These are phyloP conservation scores for Sicyos baderoa DNA, from an alignment of 306 rosid species.

Conservation along the genomic window DNA sequence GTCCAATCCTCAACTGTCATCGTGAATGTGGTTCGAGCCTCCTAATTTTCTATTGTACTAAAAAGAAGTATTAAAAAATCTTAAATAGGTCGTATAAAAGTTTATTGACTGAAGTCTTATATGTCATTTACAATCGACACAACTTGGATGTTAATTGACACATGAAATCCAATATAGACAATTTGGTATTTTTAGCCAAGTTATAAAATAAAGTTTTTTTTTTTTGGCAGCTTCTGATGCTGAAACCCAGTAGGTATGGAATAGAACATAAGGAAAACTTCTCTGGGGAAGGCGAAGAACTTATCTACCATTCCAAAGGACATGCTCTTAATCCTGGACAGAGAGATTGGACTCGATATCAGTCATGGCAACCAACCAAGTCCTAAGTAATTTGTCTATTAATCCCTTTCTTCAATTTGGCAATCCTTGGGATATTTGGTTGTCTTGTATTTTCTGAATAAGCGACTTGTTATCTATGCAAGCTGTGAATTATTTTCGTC, in stretches of 20 bases:
- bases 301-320: slow-evolving; percentile 90
- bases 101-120: too few species aligned
- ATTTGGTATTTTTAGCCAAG: too few species aligned
- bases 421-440: slow-evolving; percentile 1
- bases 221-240: slow-evolving; percentile 87
- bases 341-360: slow-evolving; percentile 92
- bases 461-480: slow-evolving; percentile 12
- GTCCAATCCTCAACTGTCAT: too few species aligned
- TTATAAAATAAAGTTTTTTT: too few species aligned
- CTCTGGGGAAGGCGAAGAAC: slow-evolving; percentile 88
- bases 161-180: too few species aligned
- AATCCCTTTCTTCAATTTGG: background rate
- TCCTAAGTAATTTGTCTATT: slow-evolving; percentile 17
- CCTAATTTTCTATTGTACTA: too few species aligned
- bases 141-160: background rate
- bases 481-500: slow-evolving; percentile 8
- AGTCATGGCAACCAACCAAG: slow-evolving; percentile 74
- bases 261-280: slow-evolving; percentile 77
- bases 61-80: background rate
- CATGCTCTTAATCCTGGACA: slow-evolving; percentile 88
- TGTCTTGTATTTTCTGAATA: slow-evolving; percentile 6
- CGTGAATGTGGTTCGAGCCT: too few species aligned
- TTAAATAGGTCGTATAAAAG: background rate
- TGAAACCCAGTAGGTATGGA: slow-evolving; percentile 76
- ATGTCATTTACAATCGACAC: background rate